Conservation (phyloP, 148 eudicot species). For the Vaccinium darrowii region DNA sequence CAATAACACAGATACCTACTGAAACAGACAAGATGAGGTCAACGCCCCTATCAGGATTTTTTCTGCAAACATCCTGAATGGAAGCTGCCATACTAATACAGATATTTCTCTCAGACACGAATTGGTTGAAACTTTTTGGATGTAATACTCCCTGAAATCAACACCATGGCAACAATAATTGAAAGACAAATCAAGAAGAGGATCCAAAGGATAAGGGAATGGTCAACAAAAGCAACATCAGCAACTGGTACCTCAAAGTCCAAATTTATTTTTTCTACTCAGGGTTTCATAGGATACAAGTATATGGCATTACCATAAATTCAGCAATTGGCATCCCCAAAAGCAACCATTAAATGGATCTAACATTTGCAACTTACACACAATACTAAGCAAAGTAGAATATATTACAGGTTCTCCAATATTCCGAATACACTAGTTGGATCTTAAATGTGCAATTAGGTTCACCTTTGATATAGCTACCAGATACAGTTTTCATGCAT, state of each 20-base stretch:
- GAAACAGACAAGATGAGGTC: slow-evolving; percentile 88
- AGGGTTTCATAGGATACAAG: not conserved
- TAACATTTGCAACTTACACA: not conserved
- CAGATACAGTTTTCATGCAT: not conserved
- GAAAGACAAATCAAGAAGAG: slow-evolving; percentile 5
- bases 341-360: not conserved
- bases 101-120: slow-evolving; percentile 47
- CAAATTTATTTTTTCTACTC: not conserved
- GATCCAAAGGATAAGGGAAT: slow-evolving; percentile 1
- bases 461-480: not conserved
- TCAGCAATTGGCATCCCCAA: slow-evolving; percentile 1
- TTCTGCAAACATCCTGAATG: slow-evolving; percentile 75
- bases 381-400: not conserved
- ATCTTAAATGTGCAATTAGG: not conserved
- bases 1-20: slow-evolving; percentile 45
- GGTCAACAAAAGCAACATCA: not conserved
- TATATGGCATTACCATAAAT: not conserved
- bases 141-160: slow-evolving; percentile 58
- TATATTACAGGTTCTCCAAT: not conserved
- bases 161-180: slow-evolving; percentile 13
- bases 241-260: not conserved
- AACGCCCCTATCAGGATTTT: slow-evolving; percentile 91
- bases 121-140: slow-evolving; percentile 56
- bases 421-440: not conserved
- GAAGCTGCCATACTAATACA: slow-evolving; percentile 80